Percentiles rank a stretch among this genome's conserved stretches.
These are phyloP conservation scores for Coelastrella sp. DNA, from an alignment of 139 green algal genomes.

Conservation along the genomic window DNA sequence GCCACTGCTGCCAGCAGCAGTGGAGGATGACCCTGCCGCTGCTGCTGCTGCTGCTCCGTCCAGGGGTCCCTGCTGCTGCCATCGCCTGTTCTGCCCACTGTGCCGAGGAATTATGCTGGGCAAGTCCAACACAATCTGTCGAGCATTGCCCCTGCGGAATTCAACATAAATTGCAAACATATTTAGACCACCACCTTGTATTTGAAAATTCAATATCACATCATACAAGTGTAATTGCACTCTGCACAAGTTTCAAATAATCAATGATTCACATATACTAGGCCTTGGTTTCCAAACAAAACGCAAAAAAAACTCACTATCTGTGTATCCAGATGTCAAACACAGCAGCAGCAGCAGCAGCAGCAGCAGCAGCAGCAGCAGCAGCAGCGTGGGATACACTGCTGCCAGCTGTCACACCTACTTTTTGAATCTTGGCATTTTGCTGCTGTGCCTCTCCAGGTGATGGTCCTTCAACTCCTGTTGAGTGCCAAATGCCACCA, in stretches of 20 bases:
- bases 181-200: neutral
- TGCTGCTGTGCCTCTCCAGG: constrained; percentile 57
- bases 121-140: neutral
- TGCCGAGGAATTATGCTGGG: neutral
- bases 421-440: constrained; percentile 49
- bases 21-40: neutral
- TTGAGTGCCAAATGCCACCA: constrained; percentile 74
- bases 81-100: neutral
- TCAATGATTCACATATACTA: too few species aligned
- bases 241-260: too few species aligned
- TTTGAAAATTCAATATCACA: neutral
- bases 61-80: neutral
- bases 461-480: constrained; percentile 72
- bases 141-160: neutral
- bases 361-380: neutral
- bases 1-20: neutral
- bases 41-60: constrained; percentile 13
- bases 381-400: neutral
- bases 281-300: too few species aligned
- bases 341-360: neutral
- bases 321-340: neutral
- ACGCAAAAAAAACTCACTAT: too few species aligned
- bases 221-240: too few species aligned
- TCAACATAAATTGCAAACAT: neutral
- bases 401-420: neutral